Conservation (phyloP, 2,329 filamentous ascomycete species). For the Lasiodiplodia theobromae region DNA sequence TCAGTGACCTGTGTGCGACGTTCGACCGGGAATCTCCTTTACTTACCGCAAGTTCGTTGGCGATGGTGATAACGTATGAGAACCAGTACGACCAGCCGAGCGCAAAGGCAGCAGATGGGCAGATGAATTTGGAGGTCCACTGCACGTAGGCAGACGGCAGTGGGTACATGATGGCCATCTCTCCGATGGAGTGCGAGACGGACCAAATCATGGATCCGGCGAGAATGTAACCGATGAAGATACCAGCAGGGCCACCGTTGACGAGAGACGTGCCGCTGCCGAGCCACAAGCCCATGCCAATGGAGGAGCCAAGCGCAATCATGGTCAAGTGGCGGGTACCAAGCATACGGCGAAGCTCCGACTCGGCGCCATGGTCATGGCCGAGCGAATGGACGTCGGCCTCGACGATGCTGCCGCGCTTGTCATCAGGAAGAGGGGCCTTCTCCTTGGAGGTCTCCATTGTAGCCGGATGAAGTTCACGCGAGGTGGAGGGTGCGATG, state of each 20-base stretch:
- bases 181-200: slow-evolving; percentile 56
- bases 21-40: no score
- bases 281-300: slow-evolving; percentile 59
- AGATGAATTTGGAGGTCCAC: slow-evolving; percentile 56
- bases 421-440: slow-evolving; percentile 1
- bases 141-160: slow-evolving; percentile 56
- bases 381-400: slow-evolving; percentile 22
- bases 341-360: slow-evolving; percentile 49
- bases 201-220: slow-evolving; percentile 51
- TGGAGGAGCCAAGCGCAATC: slow-evolving; percentile 50
- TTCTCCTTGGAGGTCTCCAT: slow-evolving; percentile 28
- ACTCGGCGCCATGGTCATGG: slow-evolving; percentile 40
- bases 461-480: neutral
- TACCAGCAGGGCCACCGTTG: slow-evolving; percentile 52
- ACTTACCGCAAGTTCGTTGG: slow-evolving; percentile 41
- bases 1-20: neutral
- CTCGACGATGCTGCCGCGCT: slow-evolving; percentile 23
- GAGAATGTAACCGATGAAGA: slow-evolving; percentile 56
- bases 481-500: neutral
- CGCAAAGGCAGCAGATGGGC: slow-evolving; percentile 53
- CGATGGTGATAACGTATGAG: slow-evolving; percentile 53
- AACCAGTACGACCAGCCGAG: slow-evolving; percentile 59
- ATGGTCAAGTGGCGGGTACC: slow-evolving; percentile 51
- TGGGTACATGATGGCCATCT: slow-evolving; percentile 57
- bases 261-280: slow-evolving; percentile 52